Evolutionary conservation across 305 asterid species (phyloP), one percentile per base, ranked within the genome.

Genomic region (Fraxinus velutina): DNA sequence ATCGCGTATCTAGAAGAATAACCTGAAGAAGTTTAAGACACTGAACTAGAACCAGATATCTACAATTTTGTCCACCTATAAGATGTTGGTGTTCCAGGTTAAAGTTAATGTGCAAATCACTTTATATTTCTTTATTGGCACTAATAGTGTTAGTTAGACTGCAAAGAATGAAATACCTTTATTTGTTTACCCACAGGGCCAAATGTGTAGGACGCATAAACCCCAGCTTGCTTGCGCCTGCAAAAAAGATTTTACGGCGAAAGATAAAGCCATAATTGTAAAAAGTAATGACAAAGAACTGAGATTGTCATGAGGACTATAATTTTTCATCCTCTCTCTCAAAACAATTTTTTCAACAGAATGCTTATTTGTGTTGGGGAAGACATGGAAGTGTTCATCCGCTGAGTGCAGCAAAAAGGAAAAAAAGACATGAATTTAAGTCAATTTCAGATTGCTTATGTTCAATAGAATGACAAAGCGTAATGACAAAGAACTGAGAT

Each of bases 191-290:
- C 88, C 80, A 6, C 75, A 32, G 84, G 88, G 33, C 88, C 88
- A 85, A 85, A 83, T 4, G 72, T 73, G 73, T 85, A 85, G 13
- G 88, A 83, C 29, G 83, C 68, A 50, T 85, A 85, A 36, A 85
- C 86, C 17, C 88, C 88, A 72, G 86, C 86, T 83, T 85, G 88
- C 60, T 80, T 83, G 42, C 88, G 80, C 81, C 88, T 85, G 44
- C 74, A 77, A 39, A 60, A 72, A 37, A 8, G 64, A 44, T 29
- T 39, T 44, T 22, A 37, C 2, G 15, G 62, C 5, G 57, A 71
- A 13, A 47, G 22, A 66, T 13, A 66, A 12, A 36, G 37, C 37
- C 24, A 66, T 0, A 66, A 12, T 27, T 66, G 37, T 12, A 66
- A 64, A 24, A 29, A 10, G 15, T 1, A 12, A 66, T 66, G 17